Conservation (phyloP, 2,329 filamentous ascomycete species). For the Cladosporium sp. region DNA sequence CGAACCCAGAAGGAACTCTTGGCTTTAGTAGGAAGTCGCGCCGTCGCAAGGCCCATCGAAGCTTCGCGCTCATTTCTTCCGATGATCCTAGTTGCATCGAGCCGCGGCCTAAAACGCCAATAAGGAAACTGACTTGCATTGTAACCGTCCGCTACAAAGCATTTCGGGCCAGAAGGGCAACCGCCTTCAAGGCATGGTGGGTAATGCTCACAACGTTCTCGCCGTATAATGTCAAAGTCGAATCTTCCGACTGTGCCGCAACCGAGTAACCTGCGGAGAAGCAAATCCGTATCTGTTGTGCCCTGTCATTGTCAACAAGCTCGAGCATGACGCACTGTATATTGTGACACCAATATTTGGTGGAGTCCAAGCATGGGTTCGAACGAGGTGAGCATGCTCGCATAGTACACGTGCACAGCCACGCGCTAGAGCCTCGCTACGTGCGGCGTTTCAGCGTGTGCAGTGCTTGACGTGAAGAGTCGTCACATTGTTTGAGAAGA, state of each 20-base stretch:
- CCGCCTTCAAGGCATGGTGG: too few relatives aligned
- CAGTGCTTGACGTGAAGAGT: background rate
- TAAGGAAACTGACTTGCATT: background rate
- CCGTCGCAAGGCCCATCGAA: background rate
- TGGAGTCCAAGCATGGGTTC: background rate
- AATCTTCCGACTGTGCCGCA: too few relatives aligned
- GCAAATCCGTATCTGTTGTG: background rate
- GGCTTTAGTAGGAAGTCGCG: background rate
- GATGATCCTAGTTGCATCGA: background rate
- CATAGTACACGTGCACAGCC: background rate
- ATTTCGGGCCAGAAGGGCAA: too few relatives aligned
- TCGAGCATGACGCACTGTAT: background rate
- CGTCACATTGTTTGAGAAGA: background rate
- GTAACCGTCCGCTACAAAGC: too few relatives aligned
- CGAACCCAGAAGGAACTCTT: background rate
- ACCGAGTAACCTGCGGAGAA: too few relatives aligned
- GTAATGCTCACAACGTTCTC: too few relatives aligned
- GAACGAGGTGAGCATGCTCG: background rate
- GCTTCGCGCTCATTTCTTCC: background rate
- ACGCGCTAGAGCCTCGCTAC: background rate
- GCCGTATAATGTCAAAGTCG: too few relatives aligned
- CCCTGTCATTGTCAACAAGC: background rate
- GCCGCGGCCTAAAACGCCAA: background rate
- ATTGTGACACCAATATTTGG: background rate
- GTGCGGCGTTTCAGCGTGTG: background rate